Evolutionary conservation across 495 filamentous ascomycete genomes (phyloP).

Genomic region (Chaetomium tenue): DNA sequence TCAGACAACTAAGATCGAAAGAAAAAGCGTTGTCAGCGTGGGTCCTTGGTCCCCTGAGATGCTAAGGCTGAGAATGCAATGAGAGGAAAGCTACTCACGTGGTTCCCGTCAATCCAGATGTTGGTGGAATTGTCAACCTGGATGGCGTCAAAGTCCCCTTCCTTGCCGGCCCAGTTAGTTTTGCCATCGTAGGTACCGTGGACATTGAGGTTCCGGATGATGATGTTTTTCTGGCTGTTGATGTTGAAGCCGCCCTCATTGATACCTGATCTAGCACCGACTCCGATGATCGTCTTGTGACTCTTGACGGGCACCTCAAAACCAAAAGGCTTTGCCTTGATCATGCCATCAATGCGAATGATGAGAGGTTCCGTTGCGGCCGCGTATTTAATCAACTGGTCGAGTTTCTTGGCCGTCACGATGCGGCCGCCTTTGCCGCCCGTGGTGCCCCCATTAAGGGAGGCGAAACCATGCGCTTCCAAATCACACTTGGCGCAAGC

Average conservation of each 20-base stretch:
- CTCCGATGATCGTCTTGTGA: slow-evolving; percentile 2
- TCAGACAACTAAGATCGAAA: background rate
- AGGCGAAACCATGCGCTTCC: background rate
- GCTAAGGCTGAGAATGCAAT: background rate
- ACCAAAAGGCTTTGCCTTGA: slow-evolving; percentile 6
- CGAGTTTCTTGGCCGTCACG: slow-evolving; percentile 1
- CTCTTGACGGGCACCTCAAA: slow-evolving; percentile 4
- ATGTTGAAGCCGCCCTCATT: background rate
- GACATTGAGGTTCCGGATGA: slow-evolving; percentile 1
- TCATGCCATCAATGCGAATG: background rate
- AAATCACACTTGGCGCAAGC: background rate
- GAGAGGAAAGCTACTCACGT: background rate
- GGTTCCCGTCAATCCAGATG: background rate
- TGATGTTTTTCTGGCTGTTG: slow-evolving; percentile 1
- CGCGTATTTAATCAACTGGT: background rate
- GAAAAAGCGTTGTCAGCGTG: background rate
- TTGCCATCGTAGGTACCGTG: slow-evolving; percentile 2
- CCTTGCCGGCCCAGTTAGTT: background rate
- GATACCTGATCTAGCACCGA: background rate
- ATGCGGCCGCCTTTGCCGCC: slow-evolving; percentile 4
- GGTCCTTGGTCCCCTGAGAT: background rate
- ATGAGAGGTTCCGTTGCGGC: background rate
- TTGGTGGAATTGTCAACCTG: slow-evolving; percentile 1
- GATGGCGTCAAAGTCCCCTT: background rate
- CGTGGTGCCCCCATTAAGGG: background rate